These are phyloP conservation scores for Pseudogymnoascus sp. DNA, from an alignment of 2,329 filamentous ascomycete genomes.

Conservation along the genomic window DNA sequence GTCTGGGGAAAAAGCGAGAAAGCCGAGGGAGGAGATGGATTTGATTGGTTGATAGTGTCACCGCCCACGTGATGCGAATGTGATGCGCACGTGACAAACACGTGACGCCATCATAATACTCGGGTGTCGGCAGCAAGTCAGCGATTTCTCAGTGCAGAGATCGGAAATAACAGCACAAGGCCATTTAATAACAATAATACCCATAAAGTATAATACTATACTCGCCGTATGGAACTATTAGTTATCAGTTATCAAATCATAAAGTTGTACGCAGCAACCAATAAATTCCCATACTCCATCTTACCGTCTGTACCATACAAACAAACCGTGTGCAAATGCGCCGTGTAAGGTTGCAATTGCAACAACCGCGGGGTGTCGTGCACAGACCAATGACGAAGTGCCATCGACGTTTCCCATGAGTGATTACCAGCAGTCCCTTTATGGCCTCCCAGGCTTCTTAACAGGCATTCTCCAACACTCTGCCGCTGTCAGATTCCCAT, in stretches of 20 bases:
- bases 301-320: too few species aligned
- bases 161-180: too few species aligned
- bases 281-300: background rate
- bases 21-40: too few species aligned
- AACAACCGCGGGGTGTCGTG: background rate
- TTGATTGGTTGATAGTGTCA: background rate
- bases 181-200: background rate
- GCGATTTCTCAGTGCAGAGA: too few species aligned
- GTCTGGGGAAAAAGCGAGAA: background rate
- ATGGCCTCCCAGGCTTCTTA: background rate
- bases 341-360: too few species aligned
- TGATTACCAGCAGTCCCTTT: background rate
- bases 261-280: background rate
- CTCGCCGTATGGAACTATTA: background rate
- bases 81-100: too few species aligned
- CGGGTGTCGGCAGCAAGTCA: too few species aligned
- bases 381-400: background rate
- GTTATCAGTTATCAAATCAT: background rate
- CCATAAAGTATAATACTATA: too few species aligned
- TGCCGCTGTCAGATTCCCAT: background rate
- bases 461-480: background rate
- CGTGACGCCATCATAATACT: too few species aligned
- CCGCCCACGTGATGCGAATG: too few species aligned
- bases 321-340: background rate
- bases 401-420: background rate